phyloP scores from a whole-genome alignment of 2,329 filamentous ascomycete genomes.

The Lachnellula subtilissima region DNA sequence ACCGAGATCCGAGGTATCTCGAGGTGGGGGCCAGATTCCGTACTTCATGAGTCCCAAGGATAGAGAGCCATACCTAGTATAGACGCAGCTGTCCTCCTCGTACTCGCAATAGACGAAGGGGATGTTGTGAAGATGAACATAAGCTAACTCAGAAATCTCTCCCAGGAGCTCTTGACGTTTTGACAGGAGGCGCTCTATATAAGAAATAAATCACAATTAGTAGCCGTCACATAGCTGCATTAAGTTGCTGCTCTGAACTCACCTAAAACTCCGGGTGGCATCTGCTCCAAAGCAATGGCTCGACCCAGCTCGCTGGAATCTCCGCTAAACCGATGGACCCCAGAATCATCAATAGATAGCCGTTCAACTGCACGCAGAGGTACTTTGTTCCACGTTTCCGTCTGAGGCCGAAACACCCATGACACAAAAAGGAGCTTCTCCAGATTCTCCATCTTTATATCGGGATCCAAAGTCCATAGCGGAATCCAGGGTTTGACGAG shows the following conservation, averaged over 20 bases:
- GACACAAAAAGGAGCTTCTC: background rate
- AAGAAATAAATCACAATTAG: too few relatives aligned
- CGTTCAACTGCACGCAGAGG: too few relatives aligned
- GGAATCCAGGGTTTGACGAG: slow-evolving; percentile 9
- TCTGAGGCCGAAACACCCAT: background rate
- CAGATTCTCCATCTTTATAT: background rate
- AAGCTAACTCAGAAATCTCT: background rate
- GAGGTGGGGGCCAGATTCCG: background rate
- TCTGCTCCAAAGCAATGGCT: too few relatives aligned
- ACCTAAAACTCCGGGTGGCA: too few relatives aligned
- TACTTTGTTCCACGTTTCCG: too few relatives aligned
- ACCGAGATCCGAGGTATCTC: background rate
- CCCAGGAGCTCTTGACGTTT: background rate
- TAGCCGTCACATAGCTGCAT: too few relatives aligned
- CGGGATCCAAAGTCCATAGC: slow-evolving; percentile 6
- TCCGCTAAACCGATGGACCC: too few relatives aligned
- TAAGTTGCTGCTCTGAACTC: too few relatives aligned
- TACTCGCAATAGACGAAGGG: background rate
- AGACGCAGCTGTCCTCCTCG: background rate
- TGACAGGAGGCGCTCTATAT: background rate
- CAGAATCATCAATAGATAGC: too few relatives aligned
- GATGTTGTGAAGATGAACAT: background rate
- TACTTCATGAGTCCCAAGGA: background rate
- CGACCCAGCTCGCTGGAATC: too few relatives aligned
- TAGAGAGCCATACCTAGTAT: background rate